A percentile compares a stretch with the other conserved stretches of the same genome.
phyloP scores from a whole-genome alignment of 805 yeast species.

The Candida chilensis region DNA sequence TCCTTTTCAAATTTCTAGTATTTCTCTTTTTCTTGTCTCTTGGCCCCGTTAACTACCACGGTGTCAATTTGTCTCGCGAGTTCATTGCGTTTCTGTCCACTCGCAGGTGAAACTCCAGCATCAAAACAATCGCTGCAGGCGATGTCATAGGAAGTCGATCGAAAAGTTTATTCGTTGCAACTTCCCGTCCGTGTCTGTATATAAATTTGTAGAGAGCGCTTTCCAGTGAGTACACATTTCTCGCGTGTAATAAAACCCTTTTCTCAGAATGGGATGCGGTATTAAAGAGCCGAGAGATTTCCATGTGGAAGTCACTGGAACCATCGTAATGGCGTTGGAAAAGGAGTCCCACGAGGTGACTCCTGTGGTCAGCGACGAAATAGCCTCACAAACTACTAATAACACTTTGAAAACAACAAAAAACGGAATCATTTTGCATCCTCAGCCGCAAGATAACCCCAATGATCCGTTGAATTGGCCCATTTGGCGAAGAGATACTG shows the following conservation, averaged over 20 bases:
- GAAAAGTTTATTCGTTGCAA: too few relatives aligned
- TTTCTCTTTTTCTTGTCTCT: background rate
- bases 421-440: conserved; percentile 41
- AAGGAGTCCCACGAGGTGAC: background rate
- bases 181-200: too few relatives aligned
- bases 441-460: conserved; percentile 56
- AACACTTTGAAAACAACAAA: conserved; percentile 30
- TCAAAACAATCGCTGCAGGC: too few relatives aligned
- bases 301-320: conserved; percentile 35
- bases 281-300: conserved; percentile 27
- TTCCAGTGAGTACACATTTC: too few relatives aligned
- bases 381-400: background rate
- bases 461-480: conserved; percentile 67
- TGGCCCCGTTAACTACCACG: background rate
- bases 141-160: too few relatives aligned
- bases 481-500: conserved; percentile 44
- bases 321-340: conserved; percentile 28
- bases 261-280: conserved; percentile 19
- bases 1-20: background rate
- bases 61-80: too few relatives aligned
- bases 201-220: too few relatives aligned
- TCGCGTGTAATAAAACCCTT: too few relatives aligned
- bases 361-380: background rate
- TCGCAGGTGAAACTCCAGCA: too few relatives aligned
- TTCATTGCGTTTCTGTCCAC: too few relatives aligned